These are phyloP conservation scores for Suillus discolor DNA, from an alignment of 768 basidiomycete species.

Conservation along the genomic window DNA sequence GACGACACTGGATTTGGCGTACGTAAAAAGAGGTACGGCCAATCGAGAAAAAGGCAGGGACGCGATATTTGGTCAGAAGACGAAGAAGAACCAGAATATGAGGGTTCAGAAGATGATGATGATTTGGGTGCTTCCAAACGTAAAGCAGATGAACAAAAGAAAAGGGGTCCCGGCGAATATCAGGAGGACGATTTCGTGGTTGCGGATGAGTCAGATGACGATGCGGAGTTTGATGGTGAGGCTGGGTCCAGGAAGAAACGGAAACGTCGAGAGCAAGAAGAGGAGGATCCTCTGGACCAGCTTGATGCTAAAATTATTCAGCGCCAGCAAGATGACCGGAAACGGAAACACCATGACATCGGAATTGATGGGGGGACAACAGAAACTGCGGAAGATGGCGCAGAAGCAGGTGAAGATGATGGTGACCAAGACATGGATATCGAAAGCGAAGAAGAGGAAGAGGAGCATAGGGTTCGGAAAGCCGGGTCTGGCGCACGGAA, in stretches of 20 bases:
- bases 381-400: conserved; percentile 27
- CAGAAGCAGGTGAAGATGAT: conserved; percentile 27
- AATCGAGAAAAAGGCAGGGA: conserved; percentile 41
- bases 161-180: conserved; percentile 67
- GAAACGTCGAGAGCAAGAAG: conserved; percentile 47
- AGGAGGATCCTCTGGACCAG: conserved; percentile 68
- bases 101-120: conserved; percentile 64
- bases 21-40: conserved; percentile 49
- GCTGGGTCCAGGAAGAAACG: conserved; percentile 38
- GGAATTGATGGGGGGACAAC: conserved; percentile 24
- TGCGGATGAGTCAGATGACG: conserved; percentile 75
- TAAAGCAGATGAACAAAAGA: conserved; percentile 45
- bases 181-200: conserved; percentile 87
- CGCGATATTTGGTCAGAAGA: conserved; percentile 70
- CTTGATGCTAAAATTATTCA: conserved; percentile 69
- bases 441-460: conserved; percentile 73
- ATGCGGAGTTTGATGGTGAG: conserved; percentile 41
- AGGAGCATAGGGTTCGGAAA: conserved; percentile 67
- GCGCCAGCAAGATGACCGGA: conserved; percentile 54
- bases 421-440: conserved; percentile 65
- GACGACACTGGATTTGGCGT: conserved; percentile 53
- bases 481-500: conserved; percentile 55
- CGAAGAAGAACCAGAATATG: conserved; percentile 61
- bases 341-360: conserved; percentile 39
- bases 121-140: conserved; percentile 47